Conservation (phyloP, 2,329 filamentous ascomycete genomes). For the Alternaria panax region DNA sequence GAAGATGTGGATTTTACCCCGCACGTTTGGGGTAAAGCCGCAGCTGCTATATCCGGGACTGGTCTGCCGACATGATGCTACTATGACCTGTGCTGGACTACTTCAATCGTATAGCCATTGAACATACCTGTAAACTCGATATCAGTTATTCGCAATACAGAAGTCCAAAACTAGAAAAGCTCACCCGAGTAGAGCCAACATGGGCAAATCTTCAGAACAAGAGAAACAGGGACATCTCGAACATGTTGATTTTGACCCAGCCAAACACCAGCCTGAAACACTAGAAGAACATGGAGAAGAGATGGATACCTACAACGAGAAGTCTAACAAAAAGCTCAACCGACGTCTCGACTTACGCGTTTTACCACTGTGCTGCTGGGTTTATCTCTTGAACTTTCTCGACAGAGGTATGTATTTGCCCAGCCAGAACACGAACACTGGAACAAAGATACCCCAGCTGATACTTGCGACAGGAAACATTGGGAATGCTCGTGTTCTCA, state of each 20-base stretch:
- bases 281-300: conserved; percentile 2
- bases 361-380: conserved; percentile 7
- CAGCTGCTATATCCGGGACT: conserved; percentile 1
- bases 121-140: neutral
- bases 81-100: neutral
- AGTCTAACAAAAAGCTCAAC: conserved; percentile 5
- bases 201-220: neutral
- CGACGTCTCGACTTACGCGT: conserved; percentile 5
- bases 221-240: neutral
- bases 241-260: neutral
- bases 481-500: conserved; percentile 75
- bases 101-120: neutral
- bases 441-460: neutral
- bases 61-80: neutral
- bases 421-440: neutral
- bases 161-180: neutral
- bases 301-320: conserved; percentile 2
- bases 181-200: neutral
- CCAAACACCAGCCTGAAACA: neutral
- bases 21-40: conserved; percentile 5
- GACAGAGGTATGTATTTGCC: neutral
- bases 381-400: conserved; percentile 9
- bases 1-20: conserved; percentile 6
- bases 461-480: neutral
- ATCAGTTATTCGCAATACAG: neutral